phyloP scores from a whole-genome alignment of 371 early-diverging fungal genomes.

The Circinella umbellata region DNA sequence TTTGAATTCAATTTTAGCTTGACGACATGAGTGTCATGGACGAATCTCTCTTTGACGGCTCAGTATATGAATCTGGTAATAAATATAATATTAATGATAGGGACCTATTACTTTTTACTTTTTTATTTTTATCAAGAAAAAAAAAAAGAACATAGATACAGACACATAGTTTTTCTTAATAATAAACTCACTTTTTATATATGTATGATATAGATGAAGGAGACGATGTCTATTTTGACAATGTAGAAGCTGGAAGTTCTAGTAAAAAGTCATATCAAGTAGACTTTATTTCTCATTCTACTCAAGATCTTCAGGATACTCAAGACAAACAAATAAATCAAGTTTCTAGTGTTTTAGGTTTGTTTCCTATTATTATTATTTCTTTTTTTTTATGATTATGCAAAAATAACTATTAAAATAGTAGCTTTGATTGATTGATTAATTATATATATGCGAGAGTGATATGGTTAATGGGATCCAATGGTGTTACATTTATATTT shows the following conservation, averaged over 20 bases:
- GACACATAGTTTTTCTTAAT: too few relatives aligned
- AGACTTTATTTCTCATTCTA: constrained; percentile 23
- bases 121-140: background rate
- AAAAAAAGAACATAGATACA: background rate
- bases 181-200: background rate
- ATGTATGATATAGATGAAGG: constrained; percentile 23
- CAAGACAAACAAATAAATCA: constrained; percentile 27
- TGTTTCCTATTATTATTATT: background rate
- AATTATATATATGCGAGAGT: background rate
- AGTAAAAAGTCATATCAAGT: constrained; percentile 26
- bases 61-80: constrained; percentile 16
- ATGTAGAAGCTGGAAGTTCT: constrained; percentile 16
- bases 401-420: background rate
- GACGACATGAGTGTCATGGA: constrained; percentile 12
- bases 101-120: too few relatives aligned
- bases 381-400: constrained; percentile 1
- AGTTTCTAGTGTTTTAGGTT: constrained; percentile 28
- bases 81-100: too few relatives aligned
- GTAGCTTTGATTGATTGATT: background rate
- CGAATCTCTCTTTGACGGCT: constrained; percentile 17
- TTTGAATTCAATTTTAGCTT: background rate
- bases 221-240: constrained; percentile 24
- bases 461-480: too few relatives aligned
- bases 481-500: too few relatives aligned
- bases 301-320: constrained; percentile 16